These are phyloP conservation scores for Ilex aquifolium DNA, from an alignment of 257 asterid genomes.

Conservation along the genomic window DNA sequence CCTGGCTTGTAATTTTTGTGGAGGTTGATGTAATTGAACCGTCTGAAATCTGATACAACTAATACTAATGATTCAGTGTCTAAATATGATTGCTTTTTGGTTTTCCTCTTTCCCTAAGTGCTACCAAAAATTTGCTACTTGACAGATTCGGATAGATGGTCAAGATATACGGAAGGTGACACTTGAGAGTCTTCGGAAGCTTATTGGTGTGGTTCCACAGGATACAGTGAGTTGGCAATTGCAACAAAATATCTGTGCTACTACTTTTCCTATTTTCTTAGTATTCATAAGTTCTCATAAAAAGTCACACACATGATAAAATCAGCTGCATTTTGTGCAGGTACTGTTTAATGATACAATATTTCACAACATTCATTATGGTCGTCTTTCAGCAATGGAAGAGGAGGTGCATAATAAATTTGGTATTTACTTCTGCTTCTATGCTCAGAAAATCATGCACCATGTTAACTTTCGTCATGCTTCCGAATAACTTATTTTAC, in stretches of 20 bases:
- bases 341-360: conserved; percentile 95
- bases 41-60: no score
- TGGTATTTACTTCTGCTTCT: background rate
- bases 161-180: conserved; percentile 84
- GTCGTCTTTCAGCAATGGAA: conserved; percentile 79
- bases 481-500: background rate
- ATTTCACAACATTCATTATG: conserved; percentile 89
- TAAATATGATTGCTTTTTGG: no score
- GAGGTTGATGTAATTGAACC: no score
- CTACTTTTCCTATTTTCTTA: no score
- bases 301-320: background rate
- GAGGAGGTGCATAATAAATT: conserved; percentile 62
- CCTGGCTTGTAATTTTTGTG: no score
- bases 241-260: no score
- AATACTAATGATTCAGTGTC: no score
- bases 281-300: no score
- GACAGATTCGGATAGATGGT: conserved; percentile 82
- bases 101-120: no score
- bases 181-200: conserved; percentile 86
- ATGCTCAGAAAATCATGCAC: no score
- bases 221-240: conserved; percentile 74
- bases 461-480: no score
- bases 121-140: conserved; percentile 8
- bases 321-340: conserved; percentile 37
- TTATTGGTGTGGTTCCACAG: conserved; percentile 95